These are phyloP conservation scores for Malus hybrid DNA, from an alignment of 331 rosid species.

Conservation along the genomic window DNA sequence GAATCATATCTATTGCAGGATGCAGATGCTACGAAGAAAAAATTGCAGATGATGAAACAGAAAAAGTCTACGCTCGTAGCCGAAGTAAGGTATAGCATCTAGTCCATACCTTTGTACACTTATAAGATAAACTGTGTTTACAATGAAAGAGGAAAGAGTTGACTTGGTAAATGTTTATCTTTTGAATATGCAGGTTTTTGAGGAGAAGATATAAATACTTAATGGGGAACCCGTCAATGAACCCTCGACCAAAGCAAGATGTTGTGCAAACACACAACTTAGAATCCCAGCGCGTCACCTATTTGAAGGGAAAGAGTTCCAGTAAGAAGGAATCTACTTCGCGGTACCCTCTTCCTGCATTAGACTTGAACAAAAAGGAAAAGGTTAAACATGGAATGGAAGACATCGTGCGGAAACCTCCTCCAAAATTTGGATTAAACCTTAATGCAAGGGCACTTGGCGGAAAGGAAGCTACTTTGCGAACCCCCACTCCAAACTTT, in stretches of 20 bases:
- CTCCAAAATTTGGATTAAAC: conserved; percentile 48
- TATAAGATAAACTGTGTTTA: not conserved
- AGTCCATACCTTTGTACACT: not conserved
- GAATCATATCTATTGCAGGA: conserved; percentile 41
- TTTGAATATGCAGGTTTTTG: conserved; percentile 52
- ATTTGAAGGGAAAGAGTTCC: conserved; percentile 42
- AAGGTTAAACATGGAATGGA: conserved; percentile 29
- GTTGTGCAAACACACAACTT: conserved; percentile 25
- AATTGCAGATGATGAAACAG: conserved; percentile 45
- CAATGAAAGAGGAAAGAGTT: not conserved
- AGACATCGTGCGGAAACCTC: conserved; percentile 27
- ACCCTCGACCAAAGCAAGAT: conserved; percentile 35
- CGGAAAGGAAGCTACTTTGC: conserved; percentile 51
- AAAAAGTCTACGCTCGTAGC: conserved; percentile 47
- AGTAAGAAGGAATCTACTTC: conserved; percentile 36
- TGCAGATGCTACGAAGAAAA: conserved; percentile 52
- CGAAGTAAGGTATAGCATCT: conserved; percentile 63
- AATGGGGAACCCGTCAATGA: conserved; percentile 34
- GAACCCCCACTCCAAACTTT: conserved; percentile 18
- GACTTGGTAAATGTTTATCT: not conserved
- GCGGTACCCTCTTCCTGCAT: conserved; percentile 7
- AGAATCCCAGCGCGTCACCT: conserved; percentile 28
- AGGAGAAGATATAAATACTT: conserved; percentile 62
- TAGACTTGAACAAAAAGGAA: conserved; percentile 44
- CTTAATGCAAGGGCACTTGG: conserved; percentile 47